Evolutionary conservation across 2,329 filamentous ascomycete species (phyloP), one percentile per base, ranked within the genome.

Genomic region (Leptoxyphium fumago): DNA sequence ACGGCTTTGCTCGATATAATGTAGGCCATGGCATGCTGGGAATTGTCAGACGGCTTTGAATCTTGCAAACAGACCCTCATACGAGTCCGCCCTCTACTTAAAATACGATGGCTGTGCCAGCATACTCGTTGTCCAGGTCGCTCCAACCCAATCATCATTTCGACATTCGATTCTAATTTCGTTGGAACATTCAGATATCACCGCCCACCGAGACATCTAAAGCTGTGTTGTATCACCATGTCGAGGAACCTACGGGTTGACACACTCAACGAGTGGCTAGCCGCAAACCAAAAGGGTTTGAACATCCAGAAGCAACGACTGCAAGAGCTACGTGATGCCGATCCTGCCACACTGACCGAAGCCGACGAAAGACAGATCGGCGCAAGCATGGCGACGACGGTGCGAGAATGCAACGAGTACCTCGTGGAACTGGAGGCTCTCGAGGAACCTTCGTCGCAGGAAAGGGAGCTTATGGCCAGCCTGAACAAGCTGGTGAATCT

Each of bases 391-490:
- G 32, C 9, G 13, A 39, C 47, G 4, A 36, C 42, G n/a, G 43
- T 51, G 42, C 39, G 30, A 11, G 41, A 48, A 4, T 49, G 46
- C 21, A 43, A 41, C 13, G 14, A 29, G 3, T 34, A 47, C n/a
- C 45, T 51, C 5, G 40, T 44, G 1, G 1, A 38, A 15, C 32
- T 51, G 14, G 48, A 52, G 29, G 40, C 42, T n/a, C 40, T 45
- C 6, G 29, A 39, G 2, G n/a, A 39, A 9, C 50, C 45, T 1
- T 44, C 43, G 13, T 15, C 18, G 13, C 46, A 46, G 32, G 43
- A 51, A 36, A 48, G 45, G n/a, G 34, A 47, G 29, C 28, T 46
- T 8, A 51, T 52, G 50, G 34, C 38, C 9, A 38, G 49, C 30
- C 47, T 52, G 2, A 45, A 50, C 30, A 40, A 44, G 44, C 38